Evolutionary conservation across 768 basidiomycete genomes (phyloP), one percentile per base, ranked within the genome.

Genomic region (Trichaptum fuscoviolaceum): DNA sequence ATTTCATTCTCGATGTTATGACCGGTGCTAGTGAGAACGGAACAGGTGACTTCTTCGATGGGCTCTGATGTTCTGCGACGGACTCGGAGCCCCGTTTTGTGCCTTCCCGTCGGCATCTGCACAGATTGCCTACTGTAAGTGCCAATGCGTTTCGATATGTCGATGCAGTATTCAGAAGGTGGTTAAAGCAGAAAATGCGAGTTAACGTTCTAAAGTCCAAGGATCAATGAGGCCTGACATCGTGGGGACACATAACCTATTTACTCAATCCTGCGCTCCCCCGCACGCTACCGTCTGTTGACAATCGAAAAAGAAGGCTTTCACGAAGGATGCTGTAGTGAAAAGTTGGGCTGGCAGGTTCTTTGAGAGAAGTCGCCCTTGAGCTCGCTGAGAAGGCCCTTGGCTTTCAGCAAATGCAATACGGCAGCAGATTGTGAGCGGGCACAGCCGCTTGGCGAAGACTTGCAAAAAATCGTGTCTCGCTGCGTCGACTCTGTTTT

Each of bases 91-190:
- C 5, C 42, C 42, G 42, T 12, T 20, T 20, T 12, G 20, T 52
- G 42, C 42, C 42, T 52, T 52, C 42, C 42, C 42, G 42, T 52
- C 42, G 42, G 42, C 42, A 52, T 52, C 42, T 52, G 42, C 42
- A 6, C 42, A 52, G 42, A 52, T 52, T 52, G 42, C 42, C 42
- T 12, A 52, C 10, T 52, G 30, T 30, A 30, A 2, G 30, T 30
- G 30, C 2, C 2, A 30, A 30, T 30, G 30, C 30, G 8, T 30
- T 30, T 30, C 4, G 30, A 30, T 30, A 30, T 52, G 42, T 12
- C 12, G 42, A 52, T 6, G 42, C 12, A 12, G 10, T 2, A 52
- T 4, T 4, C 15, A 15, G 42, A 52, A 52, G 42, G 30, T 30
- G 30, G 30, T 52, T 52, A 12, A 52, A 15, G 20, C n/a, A 12